Conservation (phyloP, 2,329 filamentous ascomycete genomes). For the Atkinsonella hypoxylon region DNA sequence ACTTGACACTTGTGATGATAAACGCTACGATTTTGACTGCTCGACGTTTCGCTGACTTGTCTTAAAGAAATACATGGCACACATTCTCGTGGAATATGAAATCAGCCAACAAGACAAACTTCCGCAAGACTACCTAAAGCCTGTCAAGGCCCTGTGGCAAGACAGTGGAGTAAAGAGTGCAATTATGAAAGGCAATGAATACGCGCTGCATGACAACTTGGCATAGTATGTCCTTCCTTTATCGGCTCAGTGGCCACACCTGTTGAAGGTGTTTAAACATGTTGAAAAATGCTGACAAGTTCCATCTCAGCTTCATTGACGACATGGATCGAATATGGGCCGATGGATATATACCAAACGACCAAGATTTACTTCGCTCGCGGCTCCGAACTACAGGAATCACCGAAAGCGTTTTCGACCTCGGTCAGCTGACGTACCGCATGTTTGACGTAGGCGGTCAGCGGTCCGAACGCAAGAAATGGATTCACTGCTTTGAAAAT, state of each 20-base stretch:
- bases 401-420: slow-evolving; percentile 92
- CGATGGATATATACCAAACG: slow-evolving; percentile 72
- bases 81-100: slow-evolving; percentile 70
- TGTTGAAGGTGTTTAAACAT: background rate
- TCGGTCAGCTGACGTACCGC: slow-evolving; percentile 84
- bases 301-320: slow-evolving; percentile 59
- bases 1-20: slow-evolving; percentile 12
- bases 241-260: background rate
- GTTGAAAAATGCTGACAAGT: slow-evolving; percentile 1
- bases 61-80: slow-evolving; percentile 60
- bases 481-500: slow-evolving; percentile 97
- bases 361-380: slow-evolving; percentile 88
- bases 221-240: slow-evolving; percentile 58
- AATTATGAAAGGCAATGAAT: slow-evolving; percentile 92
- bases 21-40: slow-evolving; percentile 13
- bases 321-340: slow-evolving; percentile 66
- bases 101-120: slow-evolving; percentile 73
- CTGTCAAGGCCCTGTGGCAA: slow-evolving; percentile 74
- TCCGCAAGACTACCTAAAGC: slow-evolving; percentile 63
- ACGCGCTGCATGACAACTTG: slow-evolving; percentile 89
- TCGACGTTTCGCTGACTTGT: slow-evolving; percentile 4
- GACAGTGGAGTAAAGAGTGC: slow-evolving; percentile 75
- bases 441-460: slow-evolving; percentile 98
- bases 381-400: slow-evolving; percentile 98
- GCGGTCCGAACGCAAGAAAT: slow-evolving; percentile 95